Percentiles rank a stretch among this genome's conserved stretches.
phyloP scores from a whole-genome alignment of 495 filamentous ascomycete genomes.

The Cudoniella acicularis region DNA sequence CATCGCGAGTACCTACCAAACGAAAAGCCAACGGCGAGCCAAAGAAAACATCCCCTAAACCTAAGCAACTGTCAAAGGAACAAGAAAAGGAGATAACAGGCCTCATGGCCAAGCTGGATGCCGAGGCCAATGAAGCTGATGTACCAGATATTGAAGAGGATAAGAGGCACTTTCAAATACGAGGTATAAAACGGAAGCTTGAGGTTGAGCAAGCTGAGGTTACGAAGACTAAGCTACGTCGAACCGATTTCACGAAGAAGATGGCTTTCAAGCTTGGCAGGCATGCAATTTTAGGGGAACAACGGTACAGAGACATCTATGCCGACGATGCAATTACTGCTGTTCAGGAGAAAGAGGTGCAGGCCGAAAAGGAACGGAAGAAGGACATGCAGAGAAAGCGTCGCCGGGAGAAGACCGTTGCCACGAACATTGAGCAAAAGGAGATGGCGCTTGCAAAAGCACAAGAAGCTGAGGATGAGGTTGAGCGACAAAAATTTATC shows the following conservation, averaged over 20 bases:
- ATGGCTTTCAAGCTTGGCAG: constrained; percentile 35
- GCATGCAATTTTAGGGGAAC: constrained; percentile 47
- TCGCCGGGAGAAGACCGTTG: constrained; percentile 92
- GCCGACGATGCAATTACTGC: constrained; percentile 70
- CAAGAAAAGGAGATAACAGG: constrained; percentile 66
- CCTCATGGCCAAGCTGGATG: constrained; percentile 63
- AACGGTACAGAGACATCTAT: constrained; percentile 43
- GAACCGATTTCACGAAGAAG: constrained; percentile 31
- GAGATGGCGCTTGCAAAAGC: constrained; percentile 75
- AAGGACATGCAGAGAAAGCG: constrained; percentile 99
- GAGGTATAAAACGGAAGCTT: constrained; percentile 55
- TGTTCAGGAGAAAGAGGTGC: constrained; percentile 83
- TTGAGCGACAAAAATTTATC: constrained; percentile 70
- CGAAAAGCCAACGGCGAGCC: constrained; percentile 45
- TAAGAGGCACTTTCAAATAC: constrained; percentile 47
- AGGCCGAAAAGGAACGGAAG: constrained; percentile 97
- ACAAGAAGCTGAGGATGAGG: constrained; percentile 67
- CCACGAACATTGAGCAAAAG: constrained; percentile 79
- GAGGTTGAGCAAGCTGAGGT: constrained; percentile 56
- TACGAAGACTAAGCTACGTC: constrained; percentile 53
- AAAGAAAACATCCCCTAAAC: constrained; percentile 32
- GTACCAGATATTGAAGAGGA: constrained; percentile 59
- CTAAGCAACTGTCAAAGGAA: constrained; percentile 53
- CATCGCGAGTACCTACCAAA: constrained; percentile 47
- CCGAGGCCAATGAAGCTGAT: constrained; percentile 65